Evolutionary conservation across 2,329 filamentous ascomycete genomes (phyloP), one percentile per base, ranked within the genome.

Genomic region (Alternaria solani): DNA sequence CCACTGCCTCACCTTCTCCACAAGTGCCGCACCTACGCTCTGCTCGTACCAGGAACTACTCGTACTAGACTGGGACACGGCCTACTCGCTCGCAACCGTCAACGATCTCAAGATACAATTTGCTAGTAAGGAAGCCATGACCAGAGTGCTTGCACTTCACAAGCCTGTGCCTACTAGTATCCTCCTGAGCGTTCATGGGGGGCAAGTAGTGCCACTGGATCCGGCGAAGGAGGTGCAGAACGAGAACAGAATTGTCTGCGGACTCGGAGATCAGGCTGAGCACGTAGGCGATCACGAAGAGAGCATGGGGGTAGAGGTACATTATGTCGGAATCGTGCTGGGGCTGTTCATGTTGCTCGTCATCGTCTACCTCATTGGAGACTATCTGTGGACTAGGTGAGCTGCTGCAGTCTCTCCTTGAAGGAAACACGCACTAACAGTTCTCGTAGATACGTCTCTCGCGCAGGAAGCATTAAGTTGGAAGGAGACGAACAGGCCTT

Each of bases 81-180:
- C 72, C 6, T 64, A 65, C n/a, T 57, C 55, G 0, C 62, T 74
- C 12, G 71, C 72, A 2, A 61, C 61, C 12, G 52, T 64, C 16
- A 65, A 69, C 56, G 62, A 68, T 5, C 58, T 75, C 52, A 63
- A 64, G 25, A 64, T 75, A 26, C 63, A 70, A 14, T 73, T 74
- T 54, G 69, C 71, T 7, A 70, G 62, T 52, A 39, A 68, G 38
- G 52, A 18, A 16, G 66, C 71, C 16, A 65, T 73, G 20, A 43
- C 62, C 16, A 66, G 55, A 38, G 63, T 74, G 11, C 69, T 74
- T 6, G 46, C 63, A 1, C 64, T 65, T 2, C 42, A 64, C 5
- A 51, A 56, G 8, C 71, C 68, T 4, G 41, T 74, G 3, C 68
- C 70, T 12, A 68, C 56, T 16, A 66, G 65, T 14, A 52, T 74